phyloP scores from a whole-genome alignment of 179 eudicot genomes.

The Silene coronaria region DNA sequence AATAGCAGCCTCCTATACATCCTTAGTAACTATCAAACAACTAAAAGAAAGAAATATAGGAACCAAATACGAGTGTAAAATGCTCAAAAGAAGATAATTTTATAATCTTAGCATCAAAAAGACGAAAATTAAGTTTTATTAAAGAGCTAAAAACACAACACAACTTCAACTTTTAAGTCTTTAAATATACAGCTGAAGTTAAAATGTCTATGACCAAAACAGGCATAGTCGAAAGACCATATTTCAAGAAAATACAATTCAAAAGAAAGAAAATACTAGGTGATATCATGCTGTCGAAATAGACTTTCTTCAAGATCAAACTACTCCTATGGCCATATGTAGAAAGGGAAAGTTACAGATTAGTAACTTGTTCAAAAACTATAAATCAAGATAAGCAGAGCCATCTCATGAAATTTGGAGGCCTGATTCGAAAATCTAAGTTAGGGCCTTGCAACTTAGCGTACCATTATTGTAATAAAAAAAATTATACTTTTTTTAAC shows the following conservation, averaged over 20 bases:
- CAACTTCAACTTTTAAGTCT: neutral
- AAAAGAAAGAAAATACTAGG: neutral
- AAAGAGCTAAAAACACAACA: neutral
- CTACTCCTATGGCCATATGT: neutral
- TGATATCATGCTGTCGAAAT: neutral
- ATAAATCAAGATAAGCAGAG: neutral
- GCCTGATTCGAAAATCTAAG: no score
- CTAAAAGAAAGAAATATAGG: neutral
- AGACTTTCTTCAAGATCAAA: slow-evolving; percentile 3
- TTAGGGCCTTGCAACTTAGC: no score
- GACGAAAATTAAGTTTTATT: neutral
- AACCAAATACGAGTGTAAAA: neutral
- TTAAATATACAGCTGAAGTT: neutral
- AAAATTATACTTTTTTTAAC: no score
- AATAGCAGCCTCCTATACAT: neutral
- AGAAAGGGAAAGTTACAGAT: neutral
- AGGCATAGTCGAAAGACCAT: no score
- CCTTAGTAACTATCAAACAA: neutral
- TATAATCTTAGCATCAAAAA: no score
- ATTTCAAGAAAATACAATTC: neutral
- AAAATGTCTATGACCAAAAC: neutral
- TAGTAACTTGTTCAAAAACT: neutral
- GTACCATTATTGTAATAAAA: no score
- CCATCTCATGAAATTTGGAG: no score
- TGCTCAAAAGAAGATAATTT: neutral